Conservation (phyloP, 2,329 filamentous ascomycete genomes). For the Sclerotinia glacialis region DNA sequence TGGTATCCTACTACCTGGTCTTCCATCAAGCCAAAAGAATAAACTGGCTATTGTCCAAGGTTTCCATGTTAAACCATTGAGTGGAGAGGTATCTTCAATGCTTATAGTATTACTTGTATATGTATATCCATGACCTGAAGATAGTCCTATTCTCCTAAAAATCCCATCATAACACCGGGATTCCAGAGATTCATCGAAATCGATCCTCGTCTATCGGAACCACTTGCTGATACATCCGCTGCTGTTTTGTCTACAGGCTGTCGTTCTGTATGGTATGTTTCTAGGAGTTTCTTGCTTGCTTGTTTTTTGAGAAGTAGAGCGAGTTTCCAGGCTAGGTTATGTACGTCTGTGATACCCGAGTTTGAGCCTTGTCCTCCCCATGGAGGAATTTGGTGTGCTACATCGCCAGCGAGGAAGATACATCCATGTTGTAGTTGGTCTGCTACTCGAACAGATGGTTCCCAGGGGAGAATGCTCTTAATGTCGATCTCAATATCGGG, state of each 20-base stretch:
- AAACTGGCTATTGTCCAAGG: constrained; percentile 36
- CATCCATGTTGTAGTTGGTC: constrained; percentile 35
- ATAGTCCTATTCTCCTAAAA: constrained; percentile 15
- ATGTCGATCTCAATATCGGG: constrained; percentile 36
- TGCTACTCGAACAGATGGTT: constrained; percentile 37
- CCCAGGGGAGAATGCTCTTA: constrained; percentile 40
- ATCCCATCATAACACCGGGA: neutral
- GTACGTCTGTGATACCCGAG: constrained; percentile 42
- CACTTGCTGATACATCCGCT: constrained; percentile 21
- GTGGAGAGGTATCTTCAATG: constrained; percentile 23
- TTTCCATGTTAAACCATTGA: constrained; percentile 34
- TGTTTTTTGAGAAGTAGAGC: constrained; percentile 38
- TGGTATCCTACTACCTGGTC: constrained; percentile 39
- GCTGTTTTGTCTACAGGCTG: constrained; percentile 38
- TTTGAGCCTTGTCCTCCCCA: constrained; percentile 47
- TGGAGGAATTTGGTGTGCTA: constrained; percentile 49
- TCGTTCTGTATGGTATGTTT: constrained; percentile 44
- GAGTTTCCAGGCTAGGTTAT: constrained; percentile 47
- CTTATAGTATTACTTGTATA: constrained; percentile 23
- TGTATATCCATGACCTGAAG: constrained; percentile 26
- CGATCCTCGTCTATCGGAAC: constrained; percentile 24
- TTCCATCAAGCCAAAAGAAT: constrained; percentile 33
- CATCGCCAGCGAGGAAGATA: constrained; percentile 48
- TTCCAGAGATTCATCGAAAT: constrained; percentile 16
- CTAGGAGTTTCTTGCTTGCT: constrained; percentile 35